Evolutionary conservation across 768 basidiomycete genomes (phyloP), one percentile per base, ranked within the genome.

Genomic region (Artomyces pyxidatus): DNA sequence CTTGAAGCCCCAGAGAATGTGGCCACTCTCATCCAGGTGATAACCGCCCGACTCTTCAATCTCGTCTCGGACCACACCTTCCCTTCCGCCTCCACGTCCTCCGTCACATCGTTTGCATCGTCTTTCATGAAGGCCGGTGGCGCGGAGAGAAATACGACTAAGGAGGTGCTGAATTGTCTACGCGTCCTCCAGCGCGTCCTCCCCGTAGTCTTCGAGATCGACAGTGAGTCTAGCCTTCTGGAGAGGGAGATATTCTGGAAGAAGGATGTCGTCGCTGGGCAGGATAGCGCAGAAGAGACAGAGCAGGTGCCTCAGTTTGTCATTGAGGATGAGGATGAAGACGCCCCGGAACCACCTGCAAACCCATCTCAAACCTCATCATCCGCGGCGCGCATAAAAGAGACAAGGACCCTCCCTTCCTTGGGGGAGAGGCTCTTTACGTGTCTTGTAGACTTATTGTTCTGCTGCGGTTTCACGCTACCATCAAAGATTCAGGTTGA

Each of bases 391-490:
- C 30, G 52, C 6, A 51, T 63, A 27, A 71, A 68, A 44, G 53
- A 60, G 44, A 72, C 66, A 60, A 77, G 74, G 60, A 68, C 67
- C 12, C 62, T 81, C 26, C 91, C 88, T n/a, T 85, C 87, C 16
- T 67, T 95, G 4, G 87, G 82, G 1, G 90, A 94, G 60, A 75
- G 78, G 53, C 69, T 97, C 19, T 85, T 95, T 55, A 78, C 74
- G 58, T 81, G 83, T 50, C 70, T 90, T 9, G 78, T 90, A 49
- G 94, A 98, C 62, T 72, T 97, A 10, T 63, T 96, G 32, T 98
- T 95, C 64, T 92, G 91, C 61, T 94, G 90, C 57, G 92, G 90
- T 11, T 96, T 98, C 58, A 95, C 93, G 0, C 68, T 97, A 8
- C 89, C 95, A 8, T 76, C 75, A 25, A 79, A 78, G 63, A 70